These are phyloP conservation scores for Tricholoma sp. DNA, from an alignment of 768 basidiomycete species.

Conservation along the genomic window DNA sequence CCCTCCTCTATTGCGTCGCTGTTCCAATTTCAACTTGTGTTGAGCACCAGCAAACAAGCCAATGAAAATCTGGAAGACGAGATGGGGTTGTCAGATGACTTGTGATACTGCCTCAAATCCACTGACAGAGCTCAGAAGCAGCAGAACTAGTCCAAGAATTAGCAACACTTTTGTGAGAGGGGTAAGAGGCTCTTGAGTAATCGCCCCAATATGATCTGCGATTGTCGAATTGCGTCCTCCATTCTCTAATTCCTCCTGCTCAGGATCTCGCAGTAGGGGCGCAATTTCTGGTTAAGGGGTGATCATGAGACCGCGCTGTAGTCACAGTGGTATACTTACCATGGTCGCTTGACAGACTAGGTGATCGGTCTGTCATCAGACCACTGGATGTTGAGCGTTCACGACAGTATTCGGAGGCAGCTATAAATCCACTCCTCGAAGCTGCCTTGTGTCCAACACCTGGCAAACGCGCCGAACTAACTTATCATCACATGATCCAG, in stretches of 20 bases:
- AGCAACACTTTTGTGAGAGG: constrained; percentile 81
- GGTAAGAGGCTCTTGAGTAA: constrained; percentile 75
- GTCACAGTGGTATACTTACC: constrained; percentile 28
- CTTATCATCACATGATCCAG: no score
- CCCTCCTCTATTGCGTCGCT: constrained; percentile 30
- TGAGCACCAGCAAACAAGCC: constrained; percentile 91
- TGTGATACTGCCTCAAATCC: neutral
- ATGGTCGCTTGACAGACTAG: constrained; percentile 52
- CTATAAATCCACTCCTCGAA: constrained; percentile 1
- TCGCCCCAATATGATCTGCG: constrained; percentile 44
- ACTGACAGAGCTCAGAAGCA: constrained; percentile 68
- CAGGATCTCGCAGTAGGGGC: constrained; percentile 53
- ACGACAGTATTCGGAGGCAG: neutral
- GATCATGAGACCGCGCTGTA: neutral
- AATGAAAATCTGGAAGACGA: constrained; percentile 59
- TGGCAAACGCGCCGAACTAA: constrained; percentile 12
- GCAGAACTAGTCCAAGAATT: constrained; percentile 64
- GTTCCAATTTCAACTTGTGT: constrained; percentile 60
- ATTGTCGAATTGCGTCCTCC: constrained; percentile 27
- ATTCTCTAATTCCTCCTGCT: constrained; percentile 28
- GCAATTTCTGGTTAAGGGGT: constrained; percentile 46
- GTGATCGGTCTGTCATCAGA: constrained; percentile 53
- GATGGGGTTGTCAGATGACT: neutral
- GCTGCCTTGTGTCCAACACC: constrained; percentile 6
- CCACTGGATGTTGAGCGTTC: neutral